A percentile compares a stretch with the other conserved stretches of the same genome.
phyloP scores from a whole-genome alignment of 257 asterid genomes.

The Solanum arcanum region DNA sequence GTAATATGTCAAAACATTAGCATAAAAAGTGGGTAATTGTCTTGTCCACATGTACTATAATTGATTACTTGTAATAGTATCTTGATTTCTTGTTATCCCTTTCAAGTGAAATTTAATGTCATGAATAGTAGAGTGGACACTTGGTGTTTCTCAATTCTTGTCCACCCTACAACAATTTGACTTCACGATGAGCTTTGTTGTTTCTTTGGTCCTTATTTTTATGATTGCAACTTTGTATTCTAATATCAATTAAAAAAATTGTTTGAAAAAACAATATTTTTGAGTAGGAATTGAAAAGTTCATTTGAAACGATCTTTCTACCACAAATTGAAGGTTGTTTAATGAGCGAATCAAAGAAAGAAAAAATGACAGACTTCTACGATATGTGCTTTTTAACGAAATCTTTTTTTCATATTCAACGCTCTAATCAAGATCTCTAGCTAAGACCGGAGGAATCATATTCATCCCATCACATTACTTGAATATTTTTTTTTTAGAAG shows the following conservation, averaged over 20 bases:
- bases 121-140: not conserved
- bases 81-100: not conserved
- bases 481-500: too few relatives aligned
- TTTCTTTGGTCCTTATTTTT: rapidly evolving
- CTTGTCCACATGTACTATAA: not conserved
- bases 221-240: rapidly evolving
- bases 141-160: not conserved
- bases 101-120: not conserved
- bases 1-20: not conserved
- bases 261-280: rapidly evolving
- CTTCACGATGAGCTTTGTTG: not conserved
- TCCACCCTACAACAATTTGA: not conserved
- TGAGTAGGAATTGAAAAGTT: not conserved
- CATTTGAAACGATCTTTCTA: rapidly evolving
- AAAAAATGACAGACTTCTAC: not conserved
- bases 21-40: not conserved
- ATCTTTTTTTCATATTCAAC: not conserved
- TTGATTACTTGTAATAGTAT: not conserved
- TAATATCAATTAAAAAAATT: rapidly evolving
- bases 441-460: not conserved
- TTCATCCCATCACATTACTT: not conserved
- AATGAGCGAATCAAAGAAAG: not conserved
- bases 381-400: not conserved
- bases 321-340: not conserved
- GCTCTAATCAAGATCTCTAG: not conserved